Evolutionary conservation across 192 early-diverging fungal genomes (phyloP), one percentile per base, ranked within the genome.

Genomic region (Helicostylum pulchrum): DNA sequence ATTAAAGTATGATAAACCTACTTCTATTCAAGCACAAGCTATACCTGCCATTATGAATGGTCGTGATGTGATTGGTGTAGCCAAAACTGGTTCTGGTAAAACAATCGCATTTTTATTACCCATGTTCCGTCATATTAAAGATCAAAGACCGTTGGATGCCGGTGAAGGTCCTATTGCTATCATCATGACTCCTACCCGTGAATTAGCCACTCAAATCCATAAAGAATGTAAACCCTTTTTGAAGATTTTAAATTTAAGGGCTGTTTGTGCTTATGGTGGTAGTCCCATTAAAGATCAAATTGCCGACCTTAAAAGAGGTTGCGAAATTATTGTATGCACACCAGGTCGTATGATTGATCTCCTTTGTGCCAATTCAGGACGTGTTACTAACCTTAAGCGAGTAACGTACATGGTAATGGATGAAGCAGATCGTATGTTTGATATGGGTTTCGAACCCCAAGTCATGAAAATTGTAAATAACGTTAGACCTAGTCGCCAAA

Each of bases 391-490:
- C 70, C 77, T 96, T 68, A 79, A 82, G 49, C 80, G 92, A 54
- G 92, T 96, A 43, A 98, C 96, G 0, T 96, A 96, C 72, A 69
- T 98, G 78, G 94, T 99, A 5, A 85, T 99, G 51, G 97, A 99
- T 75, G 97, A 96, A 77, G 94, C 94, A 3, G 93, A 90, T 74
- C 86, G 92, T 66, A 98, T 99, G 95, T 97, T 99, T 80, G 95
- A 98, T 74, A 92, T 97, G 90, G 97, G 96, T 11, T 99, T 99
- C 69, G 95, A 96, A 73, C 94, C 93, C 31, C 94, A 97, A 73
- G 94, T 99, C 19, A 94, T 94, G 87, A 90, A 92, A 70, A 98
- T 99, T 62, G 88, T 98, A 19, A 91, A 89, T 59, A 92, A 91
- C 70, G 89, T 95, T 14, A 83, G 94, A 15, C 94, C 95, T 9